Base-by-base conservation (phyloP, 2,329 filamentous ascomycete species). In the Verruconis gallopava region DNA sequence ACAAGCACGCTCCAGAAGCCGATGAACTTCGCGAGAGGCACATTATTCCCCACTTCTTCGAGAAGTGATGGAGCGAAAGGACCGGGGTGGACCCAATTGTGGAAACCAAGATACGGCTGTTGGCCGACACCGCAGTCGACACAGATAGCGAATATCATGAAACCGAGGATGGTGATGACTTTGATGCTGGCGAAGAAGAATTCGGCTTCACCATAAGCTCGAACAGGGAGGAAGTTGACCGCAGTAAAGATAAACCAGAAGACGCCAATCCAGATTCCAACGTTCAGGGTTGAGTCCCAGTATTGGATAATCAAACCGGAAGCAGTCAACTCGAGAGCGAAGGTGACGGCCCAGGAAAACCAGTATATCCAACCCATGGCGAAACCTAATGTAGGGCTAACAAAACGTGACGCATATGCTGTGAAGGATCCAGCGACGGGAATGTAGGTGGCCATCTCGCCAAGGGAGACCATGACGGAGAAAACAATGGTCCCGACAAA, bases 11-110 rank as follows among this genome's bases (percentile, higher is more conserved):
- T 56, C 57, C 62, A 62, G n/a, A 62, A 56, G 2, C 63, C 63
- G 4, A 67, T 54, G 37, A 68, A 65, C 6, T 55, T 53, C 5
- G 62, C 64, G 1, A 49, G 51, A 0, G 47, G 35, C 3, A 60
- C 63, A 21, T 30, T 22, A 11, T 20, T 20, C 6, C 18, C 18
- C 11, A 38, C 36, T 17, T 79, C 71, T 5, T 40, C n/a, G 13
- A 57, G 50, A 4, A 59, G 44, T 47, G 62, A 42, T 17, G 15
- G 13, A 5, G 36, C 33, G 20, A 47, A 43, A 4, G 44, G 22
- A n/a, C 88, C 88, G 0, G 88, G 88, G 11, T 44, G 11, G 20
- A 25, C 21, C 46, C 46, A 47, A 34, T 45, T 44, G 13, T 33
- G 45, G 20, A 47, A 47, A n/a, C 46, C 46, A 12, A 40, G 14